Percentiles rank a stretch among this genome's conserved stretches.
Evolutionary conservation across 768 basidiomycete genomes (phyloP).

Genomic region (Baorangia bicolor): DNA sequence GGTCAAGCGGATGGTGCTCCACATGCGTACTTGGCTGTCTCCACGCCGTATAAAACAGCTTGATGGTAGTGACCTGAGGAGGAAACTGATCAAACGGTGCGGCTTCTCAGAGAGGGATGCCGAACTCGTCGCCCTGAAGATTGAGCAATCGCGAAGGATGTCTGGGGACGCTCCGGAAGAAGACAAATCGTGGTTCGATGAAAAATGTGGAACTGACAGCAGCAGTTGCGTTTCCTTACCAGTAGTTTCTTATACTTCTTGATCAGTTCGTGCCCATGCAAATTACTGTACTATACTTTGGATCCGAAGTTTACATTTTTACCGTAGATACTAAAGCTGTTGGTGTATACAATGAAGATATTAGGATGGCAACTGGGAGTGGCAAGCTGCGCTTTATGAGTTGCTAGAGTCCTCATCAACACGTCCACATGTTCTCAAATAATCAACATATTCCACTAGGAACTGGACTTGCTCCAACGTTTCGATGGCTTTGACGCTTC

Average conservation of each 20-base stretch:
- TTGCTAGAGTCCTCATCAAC: not conserved
- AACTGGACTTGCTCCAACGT: slow-evolving; percentile 92
- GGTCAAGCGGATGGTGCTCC: slow-evolving; percentile 25
- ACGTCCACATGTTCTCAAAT: slow-evolving; percentile 37
- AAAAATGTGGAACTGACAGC: slow-evolving; percentile 13
- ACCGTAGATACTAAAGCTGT: not conserved
- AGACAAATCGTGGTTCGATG: slow-evolving; percentile 18
- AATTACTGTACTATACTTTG: not conserved
- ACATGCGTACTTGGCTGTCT: slow-evolving; percentile 27
- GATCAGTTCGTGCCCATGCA: no score
- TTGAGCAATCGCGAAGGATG: slow-evolving; percentile 12
- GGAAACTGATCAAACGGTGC: slow-evolving; percentile 23
- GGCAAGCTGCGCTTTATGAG: not conserved
- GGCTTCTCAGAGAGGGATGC: slow-evolving; percentile 25
- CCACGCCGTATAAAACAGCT: slow-evolving; percentile 12
- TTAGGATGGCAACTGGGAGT: not conserved
- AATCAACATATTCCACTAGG: slow-evolving; percentile 72
- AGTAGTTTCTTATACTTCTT: slow-evolving; percentile 3
- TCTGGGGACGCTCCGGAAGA: slow-evolving; percentile 10
- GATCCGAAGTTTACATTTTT: not conserved
- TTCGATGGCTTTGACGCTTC: slow-evolving; percentile 90
- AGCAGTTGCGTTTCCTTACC: slow-evolving; percentile 15
- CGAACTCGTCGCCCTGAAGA: slow-evolving; percentile 15
- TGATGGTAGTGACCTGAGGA: slow-evolving; percentile 14
- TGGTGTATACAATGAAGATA: slow-evolving; percentile 3